These are phyloP conservation scores for Scenedesmus sp. DNA, from an alignment of 163 green algal species.

Conservation along the genomic window DNA sequence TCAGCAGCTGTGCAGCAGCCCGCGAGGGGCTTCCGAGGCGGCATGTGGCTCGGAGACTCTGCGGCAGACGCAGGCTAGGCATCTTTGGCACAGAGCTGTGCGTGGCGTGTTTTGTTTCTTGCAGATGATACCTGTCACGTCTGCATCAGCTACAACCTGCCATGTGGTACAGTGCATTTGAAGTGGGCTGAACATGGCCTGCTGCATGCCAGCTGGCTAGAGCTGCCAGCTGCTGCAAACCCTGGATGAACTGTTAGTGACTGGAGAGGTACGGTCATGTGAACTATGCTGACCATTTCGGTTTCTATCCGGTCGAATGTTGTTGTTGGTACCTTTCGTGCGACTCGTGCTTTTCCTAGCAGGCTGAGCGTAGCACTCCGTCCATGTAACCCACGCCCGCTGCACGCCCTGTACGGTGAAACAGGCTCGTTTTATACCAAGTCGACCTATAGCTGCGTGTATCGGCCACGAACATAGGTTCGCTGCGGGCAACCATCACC, in stretches of 20 bases:
- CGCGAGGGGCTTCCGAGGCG: neutral
- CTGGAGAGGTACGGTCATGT: no score
- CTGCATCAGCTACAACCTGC: no score
- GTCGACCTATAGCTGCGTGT: neutral
- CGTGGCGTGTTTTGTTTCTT: no score
- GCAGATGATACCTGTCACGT: no score
- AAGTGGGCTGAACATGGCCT: no score
- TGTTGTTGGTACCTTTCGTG: neutral
- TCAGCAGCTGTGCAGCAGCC: neutral
- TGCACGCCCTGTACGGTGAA: neutral
- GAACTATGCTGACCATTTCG: neutral
- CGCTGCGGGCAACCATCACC: neutral
- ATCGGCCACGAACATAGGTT: neutral
- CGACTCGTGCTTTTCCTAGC: neutral
- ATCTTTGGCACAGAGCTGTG: no score
- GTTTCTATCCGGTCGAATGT: neutral
- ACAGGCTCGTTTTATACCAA: neutral
- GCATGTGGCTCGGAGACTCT: no score
- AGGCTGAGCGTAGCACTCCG: neutral
- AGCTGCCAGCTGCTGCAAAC: neutral
- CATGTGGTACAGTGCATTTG: no score
- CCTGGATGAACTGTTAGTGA: neutral
- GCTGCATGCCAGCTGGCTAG: neutral
- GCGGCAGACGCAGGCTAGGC: no score
- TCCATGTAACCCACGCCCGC: neutral